These are phyloP conservation scores for Naganishia albida DNA, from an alignment of 1,284 basidiomycete species.

Conservation along the genomic window DNA sequence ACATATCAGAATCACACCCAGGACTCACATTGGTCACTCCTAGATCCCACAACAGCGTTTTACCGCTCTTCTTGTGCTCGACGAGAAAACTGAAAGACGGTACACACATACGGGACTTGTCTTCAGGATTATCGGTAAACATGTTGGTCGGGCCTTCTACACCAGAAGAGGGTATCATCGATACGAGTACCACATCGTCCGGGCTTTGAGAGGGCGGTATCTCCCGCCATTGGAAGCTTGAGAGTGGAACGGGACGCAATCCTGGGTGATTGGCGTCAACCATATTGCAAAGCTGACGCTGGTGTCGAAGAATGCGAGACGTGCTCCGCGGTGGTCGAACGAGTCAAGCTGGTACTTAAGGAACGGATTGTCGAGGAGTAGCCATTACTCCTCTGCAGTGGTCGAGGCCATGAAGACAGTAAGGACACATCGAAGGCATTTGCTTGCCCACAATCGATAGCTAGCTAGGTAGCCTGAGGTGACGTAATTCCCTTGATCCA, in stretches of 20 bases:
- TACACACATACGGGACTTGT: slow-evolving; percentile 26
- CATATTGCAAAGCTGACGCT: neutral
- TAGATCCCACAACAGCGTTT: slow-evolving; percentile 37
- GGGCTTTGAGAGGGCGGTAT: slow-evolving; percentile 28
- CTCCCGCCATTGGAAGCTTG: slow-evolving; percentile 30
- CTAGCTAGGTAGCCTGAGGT: too few relatives aligned
- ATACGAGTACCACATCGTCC: slow-evolving; percentile 32
- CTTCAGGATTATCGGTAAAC: slow-evolving; percentile 31
- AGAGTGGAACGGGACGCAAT: slow-evolving; percentile 29
- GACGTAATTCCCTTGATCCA: neutral
- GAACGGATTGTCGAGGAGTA: too few relatives aligned
- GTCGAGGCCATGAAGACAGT: too few relatives aligned
- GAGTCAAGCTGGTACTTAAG: too few relatives aligned
- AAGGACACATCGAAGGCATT: too few relatives aligned
- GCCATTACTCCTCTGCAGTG: too few relatives aligned
- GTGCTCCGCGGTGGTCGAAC: too few relatives aligned
- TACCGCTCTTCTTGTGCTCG: slow-evolving; percentile 32
- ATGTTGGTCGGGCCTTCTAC: slow-evolving; percentile 27
- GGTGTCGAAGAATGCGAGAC: neutral
- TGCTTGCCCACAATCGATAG: too few relatives aligned
- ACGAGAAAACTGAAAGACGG: slow-evolving; percentile 38
- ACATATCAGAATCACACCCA: neutral
- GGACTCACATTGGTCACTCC: slow-evolving; percentile 34
- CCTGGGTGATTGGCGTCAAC: neutral
- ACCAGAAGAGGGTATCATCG: slow-evolving; percentile 32